Conservation (phyloP, 805 yeast species). For the Candida ficus region DNA sequence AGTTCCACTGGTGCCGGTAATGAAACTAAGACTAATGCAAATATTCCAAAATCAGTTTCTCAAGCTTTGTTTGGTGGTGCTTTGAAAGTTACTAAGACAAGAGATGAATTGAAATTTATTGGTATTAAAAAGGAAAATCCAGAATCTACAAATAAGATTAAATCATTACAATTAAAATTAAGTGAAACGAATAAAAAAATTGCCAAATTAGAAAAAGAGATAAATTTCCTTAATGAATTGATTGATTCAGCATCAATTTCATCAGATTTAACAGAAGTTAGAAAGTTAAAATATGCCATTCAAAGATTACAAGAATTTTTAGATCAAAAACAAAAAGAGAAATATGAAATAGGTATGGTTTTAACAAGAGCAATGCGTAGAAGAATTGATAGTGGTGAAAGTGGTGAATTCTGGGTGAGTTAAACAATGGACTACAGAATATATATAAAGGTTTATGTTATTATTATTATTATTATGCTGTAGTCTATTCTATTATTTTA, state of each 20-base stretch:
- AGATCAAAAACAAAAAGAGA: conserved; percentile 37
- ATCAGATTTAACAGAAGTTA: conserved; percentile 31
- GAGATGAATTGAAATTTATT: conserved; percentile 24
- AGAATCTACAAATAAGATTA: conserved; percentile 16
- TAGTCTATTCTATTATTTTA: not conserved
- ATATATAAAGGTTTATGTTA: no score
- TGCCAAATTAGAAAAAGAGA: conserved; percentile 33
- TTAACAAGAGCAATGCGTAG: conserved; percentile 36
- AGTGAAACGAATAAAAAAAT: conserved; percentile 30
- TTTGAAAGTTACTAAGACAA: conserved; percentile 23
- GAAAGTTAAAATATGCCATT: conserved; percentile 32
- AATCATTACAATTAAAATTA: conserved; percentile 28
- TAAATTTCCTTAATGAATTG: conserved; percentile 30
- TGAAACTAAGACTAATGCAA: not conserved
- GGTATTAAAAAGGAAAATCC: conserved; percentile 20
- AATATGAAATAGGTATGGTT: conserved; percentile 37
- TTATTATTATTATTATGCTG: no score
- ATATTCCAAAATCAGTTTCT: conserved; percentile 25
- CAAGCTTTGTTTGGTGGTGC: conserved; percentile 22
- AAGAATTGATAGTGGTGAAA: conserved; percentile 37
- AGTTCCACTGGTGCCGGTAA: not conserved
- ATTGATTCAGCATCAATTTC: conserved; percentile 31
- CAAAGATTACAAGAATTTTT: conserved; percentile 33
- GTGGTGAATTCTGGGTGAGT: conserved; percentile 37
- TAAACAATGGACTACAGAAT: no score